phyloP scores from a whole-genome alignment of 345 rosid species.

The Physaria fendleri region DNA sequence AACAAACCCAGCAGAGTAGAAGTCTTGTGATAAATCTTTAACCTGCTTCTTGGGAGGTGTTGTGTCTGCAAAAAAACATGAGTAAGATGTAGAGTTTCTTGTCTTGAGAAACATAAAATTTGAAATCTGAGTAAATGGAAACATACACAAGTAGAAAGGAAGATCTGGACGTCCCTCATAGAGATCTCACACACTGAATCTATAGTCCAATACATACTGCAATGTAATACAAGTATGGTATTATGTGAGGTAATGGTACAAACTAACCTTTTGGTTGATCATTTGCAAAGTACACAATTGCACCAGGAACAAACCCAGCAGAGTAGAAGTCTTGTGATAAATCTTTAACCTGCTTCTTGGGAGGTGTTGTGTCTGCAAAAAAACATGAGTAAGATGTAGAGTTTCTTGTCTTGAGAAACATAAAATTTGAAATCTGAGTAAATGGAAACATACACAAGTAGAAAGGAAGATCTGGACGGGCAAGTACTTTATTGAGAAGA shows the following conservation, averaged over 20 bases:
- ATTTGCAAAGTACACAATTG: slow-evolving; percentile 76
- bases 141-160: slow-evolving; percentile 80
- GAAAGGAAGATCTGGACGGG: slow-evolving; percentile 63
- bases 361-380: slow-evolving; percentile 82
- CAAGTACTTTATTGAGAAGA: slow-evolving; percentile 56
- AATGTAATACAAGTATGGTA: neutral
- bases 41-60: slow-evolving; percentile 87
- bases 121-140: neutral
- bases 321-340: slow-evolving; percentile 70
- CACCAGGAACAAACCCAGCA: slow-evolving; percentile 90
- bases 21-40: slow-evolving; percentile 71
- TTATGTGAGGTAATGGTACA: neutral
- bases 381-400: neutral
- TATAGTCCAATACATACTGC: neutral
- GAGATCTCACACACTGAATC: neutral
- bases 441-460: slow-evolving; percentile 56
- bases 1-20: slow-evolving; percentile 73
- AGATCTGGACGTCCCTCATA: too few species aligned
- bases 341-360: slow-evolving; percentile 73
- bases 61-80: slow-evolving; percentile 54
- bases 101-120: neutral
- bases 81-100: neutral
- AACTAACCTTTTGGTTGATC: slow-evolving; percentile 55
- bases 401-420: neutral
- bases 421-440: neutral